Conservation (phyloP, 1,139 yeast genomes). For the Wickerhamomyces sp. region DNA sequence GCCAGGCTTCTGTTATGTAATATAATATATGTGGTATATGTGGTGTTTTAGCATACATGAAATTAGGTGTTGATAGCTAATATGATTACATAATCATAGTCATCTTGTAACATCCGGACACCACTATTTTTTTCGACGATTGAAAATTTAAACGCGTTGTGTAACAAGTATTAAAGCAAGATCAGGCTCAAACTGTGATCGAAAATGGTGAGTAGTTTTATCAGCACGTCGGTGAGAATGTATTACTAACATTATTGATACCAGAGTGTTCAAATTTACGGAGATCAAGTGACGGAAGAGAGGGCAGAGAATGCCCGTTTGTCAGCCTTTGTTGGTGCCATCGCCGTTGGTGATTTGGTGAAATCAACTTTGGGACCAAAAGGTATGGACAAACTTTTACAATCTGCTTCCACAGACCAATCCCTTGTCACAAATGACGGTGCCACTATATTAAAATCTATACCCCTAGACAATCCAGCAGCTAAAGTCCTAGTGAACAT, state of each 20-base stretch:
- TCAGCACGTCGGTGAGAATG: too few species aligned
- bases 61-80: too few species aligned
- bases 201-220: slow-evolving; percentile 8
- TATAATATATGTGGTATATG: too few species aligned
- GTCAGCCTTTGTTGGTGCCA: slow-evolving; percentile 97
- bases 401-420: slow-evolving; percentile 75
- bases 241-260: slow-evolving; percentile 4
- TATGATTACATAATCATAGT: not conserved
- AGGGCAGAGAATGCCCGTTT: slow-evolving; percentile 97
- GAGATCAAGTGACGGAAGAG: slow-evolving; percentile 96
- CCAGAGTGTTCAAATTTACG: slow-evolving; percentile 76
- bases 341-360: slow-evolving; percentile 96
- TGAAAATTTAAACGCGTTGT: slow-evolving; percentile 1
- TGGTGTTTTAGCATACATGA: too few species aligned
- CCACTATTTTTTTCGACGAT: slow-evolving; percentile 1
- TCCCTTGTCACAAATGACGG: slow-evolving; percentile 95
- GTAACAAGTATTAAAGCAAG: not conserved
- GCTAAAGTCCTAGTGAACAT: slow-evolving; percentile 96
- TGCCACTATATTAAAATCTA: slow-evolving; percentile 90
- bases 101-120: slow-evolving; percentile 1
- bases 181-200: too few species aligned
- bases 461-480: slow-evolving; percentile 96
- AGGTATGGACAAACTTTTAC: slow-evolving; percentile 95
- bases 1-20: too few species aligned
- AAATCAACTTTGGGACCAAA: slow-evolving; percentile 96